Evolutionary conservation across 2,329 filamentous ascomycete species (phyloP).

Genomic region (Pyrenophora graminea): DNA sequence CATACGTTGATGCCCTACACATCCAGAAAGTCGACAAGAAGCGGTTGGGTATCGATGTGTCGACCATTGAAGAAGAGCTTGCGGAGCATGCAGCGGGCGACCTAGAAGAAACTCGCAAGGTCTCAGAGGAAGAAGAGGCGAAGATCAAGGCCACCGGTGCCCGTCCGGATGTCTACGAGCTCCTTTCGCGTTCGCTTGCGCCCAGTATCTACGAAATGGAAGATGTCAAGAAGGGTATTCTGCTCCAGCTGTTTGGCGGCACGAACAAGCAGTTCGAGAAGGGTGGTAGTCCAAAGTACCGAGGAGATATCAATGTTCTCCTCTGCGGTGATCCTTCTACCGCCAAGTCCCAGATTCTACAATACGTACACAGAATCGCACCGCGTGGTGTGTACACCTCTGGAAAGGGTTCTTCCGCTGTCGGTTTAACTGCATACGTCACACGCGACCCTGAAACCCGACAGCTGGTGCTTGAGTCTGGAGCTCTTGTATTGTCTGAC

Average conservation of each 20-base stretch:
- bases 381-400: conserved; percentile 82
- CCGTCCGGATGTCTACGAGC: conserved; percentile 87
- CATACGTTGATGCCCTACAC: conserved; percentile 92
- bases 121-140: conserved; percentile 83
- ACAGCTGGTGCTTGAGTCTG: conserved; percentile 74
- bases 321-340: conserved; percentile 97
- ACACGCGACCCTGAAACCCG: conserved; percentile 75
- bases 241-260: conserved; percentile 94
- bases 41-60: conserved; percentile 86
- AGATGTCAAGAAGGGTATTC: conserved; percentile 97
- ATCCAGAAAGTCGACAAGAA: conserved; percentile 97
- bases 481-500: conserved; percentile 73
- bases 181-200: conserved; percentile 86
- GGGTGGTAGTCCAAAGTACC: conserved; percentile 91
- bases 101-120: conserved; percentile 80
- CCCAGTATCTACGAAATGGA: conserved; percentile 98
- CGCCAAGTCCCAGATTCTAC: conserved; percentile 89
- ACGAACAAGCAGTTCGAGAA: conserved; percentile 98
- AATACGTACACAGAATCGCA: conserved; percentile 97
- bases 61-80: conserved; percentile 83
- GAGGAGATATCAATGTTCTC: conserved; percentile 96
- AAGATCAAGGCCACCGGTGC: conserved; percentile 82
- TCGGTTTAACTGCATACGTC: conserved; percentile 77
- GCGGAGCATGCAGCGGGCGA: conserved; percentile 72
- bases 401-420: conserved; percentile 75